Evolutionary conservation across 179 eudicot species (phyloP).

Genomic region (Vitellaria paradoxa): DNA sequence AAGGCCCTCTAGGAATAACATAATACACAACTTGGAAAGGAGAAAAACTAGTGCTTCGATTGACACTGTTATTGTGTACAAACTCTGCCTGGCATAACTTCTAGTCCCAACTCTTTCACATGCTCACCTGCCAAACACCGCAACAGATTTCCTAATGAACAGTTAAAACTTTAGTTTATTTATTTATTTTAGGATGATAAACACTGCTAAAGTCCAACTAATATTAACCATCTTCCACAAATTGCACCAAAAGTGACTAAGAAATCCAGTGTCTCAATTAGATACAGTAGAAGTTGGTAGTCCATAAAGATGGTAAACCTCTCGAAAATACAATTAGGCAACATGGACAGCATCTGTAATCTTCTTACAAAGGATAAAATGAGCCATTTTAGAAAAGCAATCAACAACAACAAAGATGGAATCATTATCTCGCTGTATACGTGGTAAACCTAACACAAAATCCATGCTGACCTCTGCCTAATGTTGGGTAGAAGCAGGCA

Average conservation of each 20-base stretch:
- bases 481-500: not conserved
- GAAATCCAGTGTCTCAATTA: not conserved
- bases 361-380: conserved; percentile 15
- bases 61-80: no score
- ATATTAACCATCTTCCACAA: not conserved
- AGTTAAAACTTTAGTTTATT: not conserved
- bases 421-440: not conserved
- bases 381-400: conserved; percentile 18
- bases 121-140: no score
- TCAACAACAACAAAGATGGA: conserved; percentile 18
- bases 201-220: not conserved
- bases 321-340: not conserved
- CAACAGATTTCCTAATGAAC: not conserved
- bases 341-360: not conserved
- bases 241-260: not conserved
- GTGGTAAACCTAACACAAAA: conserved; percentile 10
- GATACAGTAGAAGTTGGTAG: not conserved
- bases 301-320: conserved; percentile 7
- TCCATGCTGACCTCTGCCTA: conserved; percentile 19
- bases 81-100: not conserved
- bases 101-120: not conserved
- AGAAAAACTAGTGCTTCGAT: no score
- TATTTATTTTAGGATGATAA: not conserved
- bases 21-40: no score
- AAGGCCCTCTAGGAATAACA: no score